A percentile compares a stretch with the other conserved stretches of the same genome.
Conservation (phyloP, 768 basidiomycete genomes). For the Gymnopilus dilepis region DNA sequence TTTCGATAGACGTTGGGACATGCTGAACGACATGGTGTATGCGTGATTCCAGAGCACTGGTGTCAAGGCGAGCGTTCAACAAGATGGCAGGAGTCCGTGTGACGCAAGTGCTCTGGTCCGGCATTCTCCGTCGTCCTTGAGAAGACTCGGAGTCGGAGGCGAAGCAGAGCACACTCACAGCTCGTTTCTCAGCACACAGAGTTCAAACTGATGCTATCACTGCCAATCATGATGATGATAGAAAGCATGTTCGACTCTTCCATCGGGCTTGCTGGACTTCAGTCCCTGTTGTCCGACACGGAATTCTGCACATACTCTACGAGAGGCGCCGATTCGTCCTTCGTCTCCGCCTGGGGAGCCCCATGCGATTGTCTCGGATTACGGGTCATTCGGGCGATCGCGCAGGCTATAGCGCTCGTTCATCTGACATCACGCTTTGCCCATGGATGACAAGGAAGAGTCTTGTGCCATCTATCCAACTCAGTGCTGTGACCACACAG, state of each 20-base stretch:
- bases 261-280: too few species aligned
- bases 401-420: not conserved
- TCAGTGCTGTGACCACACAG: not conserved
- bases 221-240: too few species aligned
- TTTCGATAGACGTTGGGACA: slow-evolving; percentile 12
- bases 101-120: not conserved
- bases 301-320: too few species aligned
- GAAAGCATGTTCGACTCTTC: too few species aligned
- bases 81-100: not conserved
- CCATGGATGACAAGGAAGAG: not conserved
- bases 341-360: too few species aligned
- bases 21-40: slow-evolving; percentile 19
- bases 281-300: too few species aligned
- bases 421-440: not conserved
- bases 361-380: too few species aligned
- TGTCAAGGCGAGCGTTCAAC: slow-evolving; percentile 2
- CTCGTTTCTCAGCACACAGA: too few species aligned
- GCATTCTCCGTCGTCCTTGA: not conserved
- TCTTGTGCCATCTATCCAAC: not conserved
- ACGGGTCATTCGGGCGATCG: not conserved
- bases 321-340: too few species aligned
- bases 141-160: not conserved
- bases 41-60: slow-evolving; percentile 1
- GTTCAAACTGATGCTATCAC: too few species aligned
- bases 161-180: not conserved